Evolutionary conservation across 441 rosid species (phyloP).

Genomic region (Populus tomentosa): DNA sequence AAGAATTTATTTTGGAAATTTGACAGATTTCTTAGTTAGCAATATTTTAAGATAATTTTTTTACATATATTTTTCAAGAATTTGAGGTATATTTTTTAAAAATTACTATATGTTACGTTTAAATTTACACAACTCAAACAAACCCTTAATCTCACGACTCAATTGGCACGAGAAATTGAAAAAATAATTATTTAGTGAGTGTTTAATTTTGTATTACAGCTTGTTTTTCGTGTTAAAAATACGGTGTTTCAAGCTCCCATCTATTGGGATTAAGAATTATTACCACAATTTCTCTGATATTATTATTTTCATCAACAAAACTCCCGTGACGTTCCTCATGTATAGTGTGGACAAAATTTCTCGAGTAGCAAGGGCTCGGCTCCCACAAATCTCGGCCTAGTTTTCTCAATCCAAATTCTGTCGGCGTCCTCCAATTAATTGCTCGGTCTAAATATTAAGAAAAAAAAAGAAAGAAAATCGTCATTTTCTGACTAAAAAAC

Average conservation of each 20-base stretch:
- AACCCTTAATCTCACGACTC: no score
- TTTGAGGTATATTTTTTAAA: no score
- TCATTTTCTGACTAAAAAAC: conserved; percentile 5
- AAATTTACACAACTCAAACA: neutral
- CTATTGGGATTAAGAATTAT: no score
- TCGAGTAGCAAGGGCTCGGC: neutral
- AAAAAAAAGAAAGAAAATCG: neutral
- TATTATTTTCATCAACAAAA: no score
- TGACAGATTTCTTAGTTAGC: neutral
- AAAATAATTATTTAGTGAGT: no score
- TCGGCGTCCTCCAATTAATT: neutral
- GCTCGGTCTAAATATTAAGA: neutral
- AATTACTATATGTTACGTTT: neutral
- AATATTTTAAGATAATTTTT: no score
- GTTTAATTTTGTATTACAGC: no score
- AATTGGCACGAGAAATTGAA: neutral
- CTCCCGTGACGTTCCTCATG: neutral
- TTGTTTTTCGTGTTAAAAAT: no score
- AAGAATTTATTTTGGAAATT: neutral
- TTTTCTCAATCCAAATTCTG: neutral
- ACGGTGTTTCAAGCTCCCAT: no score
- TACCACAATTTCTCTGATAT: no score
- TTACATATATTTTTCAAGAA: neutral
- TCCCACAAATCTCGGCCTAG: conserved; percentile 16
- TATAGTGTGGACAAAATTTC: no score